These are phyloP conservation scores for Geranium rotundifolium DNA, from an alignment of 345 rosid species.

Conservation along the genomic window DNA sequence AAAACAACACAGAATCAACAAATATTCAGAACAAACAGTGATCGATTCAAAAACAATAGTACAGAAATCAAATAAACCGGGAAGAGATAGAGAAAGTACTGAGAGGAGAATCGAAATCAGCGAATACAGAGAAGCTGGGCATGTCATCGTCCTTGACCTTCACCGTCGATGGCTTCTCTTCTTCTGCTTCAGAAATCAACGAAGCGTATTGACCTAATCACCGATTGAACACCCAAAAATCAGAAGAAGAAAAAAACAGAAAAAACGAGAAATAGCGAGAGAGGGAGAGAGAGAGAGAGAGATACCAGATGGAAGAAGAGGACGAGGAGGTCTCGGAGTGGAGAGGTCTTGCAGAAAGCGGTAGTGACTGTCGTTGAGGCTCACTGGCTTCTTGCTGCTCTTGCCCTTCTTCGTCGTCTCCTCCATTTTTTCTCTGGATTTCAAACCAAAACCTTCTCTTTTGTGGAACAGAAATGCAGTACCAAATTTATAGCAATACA, in stretches of 20 bases:
- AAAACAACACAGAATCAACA: background rate
- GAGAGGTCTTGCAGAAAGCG: constrained; percentile 50
- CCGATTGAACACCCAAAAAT: background rate
- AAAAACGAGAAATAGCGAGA: background rate
- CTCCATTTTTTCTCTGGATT: background rate
- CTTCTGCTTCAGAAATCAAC: constrained; percentile 12
- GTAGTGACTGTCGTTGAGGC: constrained; percentile 76
- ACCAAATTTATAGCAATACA: background rate
- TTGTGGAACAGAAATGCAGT: no score
- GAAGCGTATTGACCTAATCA: background rate
- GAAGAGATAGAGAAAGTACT: constrained; percentile 3
- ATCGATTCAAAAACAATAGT: background rate
- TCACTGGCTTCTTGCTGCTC: constrained; percentile 46
- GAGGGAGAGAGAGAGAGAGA: background rate
- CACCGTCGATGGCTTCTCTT: constrained; percentile 14
- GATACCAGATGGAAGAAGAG: constrained; percentile 15
- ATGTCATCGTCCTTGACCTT: constrained; percentile 22
- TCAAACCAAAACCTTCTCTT: background rate
- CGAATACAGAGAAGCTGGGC: constrained; percentile 26
- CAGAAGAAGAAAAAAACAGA: background rate
- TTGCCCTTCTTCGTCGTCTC: background rate
- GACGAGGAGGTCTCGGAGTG: constrained; percentile 9
- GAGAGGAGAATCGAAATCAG: constrained; percentile 52
- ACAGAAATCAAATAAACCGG: background rate
- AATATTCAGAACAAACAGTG: background rate